These are phyloP conservation scores for Fusarium sambucinum DNA, from an alignment of 2,329 filamentous ascomycete genomes.

Conservation along the genomic window DNA sequence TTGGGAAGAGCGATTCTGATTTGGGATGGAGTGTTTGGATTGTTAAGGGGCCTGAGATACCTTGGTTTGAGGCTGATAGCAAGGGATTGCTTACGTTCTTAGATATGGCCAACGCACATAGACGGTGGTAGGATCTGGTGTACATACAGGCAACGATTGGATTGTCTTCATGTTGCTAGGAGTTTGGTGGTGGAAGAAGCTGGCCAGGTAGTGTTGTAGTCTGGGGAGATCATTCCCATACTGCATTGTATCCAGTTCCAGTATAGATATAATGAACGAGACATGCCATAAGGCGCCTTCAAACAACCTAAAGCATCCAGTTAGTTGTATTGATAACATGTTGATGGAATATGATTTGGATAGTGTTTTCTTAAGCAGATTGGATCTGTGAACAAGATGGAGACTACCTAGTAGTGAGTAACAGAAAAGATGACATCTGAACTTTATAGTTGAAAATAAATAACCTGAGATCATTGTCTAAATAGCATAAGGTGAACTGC, in stretches of 20 bases:
- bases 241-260: conserved; percentile 15
- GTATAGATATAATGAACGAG: conserved; percentile 37
- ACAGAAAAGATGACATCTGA: too few relatives aligned
- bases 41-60: conserved; percentile 23
- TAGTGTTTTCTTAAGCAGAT: background rate
- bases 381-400: background rate
- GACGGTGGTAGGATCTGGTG: conserved; percentile 29
- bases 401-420: too few relatives aligned
- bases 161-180: conserved; percentile 6
- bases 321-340: background rate
- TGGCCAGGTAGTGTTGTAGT: conserved; percentile 20
- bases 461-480: too few relatives aligned
- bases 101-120: conserved; percentile 39
- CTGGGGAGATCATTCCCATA: conserved; percentile 5
- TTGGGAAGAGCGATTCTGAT: conserved; percentile 41
- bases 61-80: conserved; percentile 20
- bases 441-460: too few relatives aligned
- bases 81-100: conserved; percentile 30
- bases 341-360: background rate
- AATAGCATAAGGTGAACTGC: too few relatives aligned
- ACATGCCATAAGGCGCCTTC: conserved; percentile 9
- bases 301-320: background rate
- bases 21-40: conserved; percentile 35
- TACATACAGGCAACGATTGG: conserved; percentile 26
- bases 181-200: conserved; percentile 2